A percentile compares a stretch with the other conserved stretches of the same genome.
phyloP scores from a whole-genome alignment of 2,329 filamentous ascomycete genomes.

The Xylariaceae sp. region DNA sequence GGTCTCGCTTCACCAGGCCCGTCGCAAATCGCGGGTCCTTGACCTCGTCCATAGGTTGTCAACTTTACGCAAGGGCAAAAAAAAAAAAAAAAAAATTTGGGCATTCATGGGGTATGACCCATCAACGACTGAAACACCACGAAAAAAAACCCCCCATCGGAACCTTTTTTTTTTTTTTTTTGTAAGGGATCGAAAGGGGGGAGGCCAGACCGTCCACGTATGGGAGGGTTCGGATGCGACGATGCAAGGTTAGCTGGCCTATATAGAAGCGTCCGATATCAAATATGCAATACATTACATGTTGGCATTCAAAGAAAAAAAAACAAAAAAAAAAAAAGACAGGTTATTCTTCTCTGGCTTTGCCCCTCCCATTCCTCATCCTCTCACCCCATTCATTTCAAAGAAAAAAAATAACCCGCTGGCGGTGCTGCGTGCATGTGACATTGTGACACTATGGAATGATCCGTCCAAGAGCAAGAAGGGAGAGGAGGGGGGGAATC shows the following conservation, averaged over 20 bases:
- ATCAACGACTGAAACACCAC: background rate
- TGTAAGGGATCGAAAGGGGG: too few species aligned
- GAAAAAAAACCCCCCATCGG: background rate
- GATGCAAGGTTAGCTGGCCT: conserved; percentile 5
- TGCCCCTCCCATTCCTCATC: too few species aligned
- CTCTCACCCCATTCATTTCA: background rate
- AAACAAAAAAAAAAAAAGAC: background rate
- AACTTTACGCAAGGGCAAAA: background rate
- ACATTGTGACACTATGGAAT: background rate
- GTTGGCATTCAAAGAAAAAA: too few species aligned
- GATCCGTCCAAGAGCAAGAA: too few species aligned
- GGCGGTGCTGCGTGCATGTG: conserved; percentile 5
- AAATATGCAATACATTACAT: background rate
- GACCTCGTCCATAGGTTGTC: background rate
- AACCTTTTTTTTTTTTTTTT: background rate
- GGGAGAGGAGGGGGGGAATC: too few species aligned
- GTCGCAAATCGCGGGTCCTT: background rate
- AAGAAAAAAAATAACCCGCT: conserved; percentile 1
- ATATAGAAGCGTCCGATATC: background rate
- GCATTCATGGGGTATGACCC: background rate
- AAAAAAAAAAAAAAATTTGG: background rate
- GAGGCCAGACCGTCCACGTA: background rate
- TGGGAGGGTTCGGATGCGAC: background rate
- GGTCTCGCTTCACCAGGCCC: background rate
- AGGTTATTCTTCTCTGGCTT: background rate